Percentiles rank a stretch among this genome's conserved stretches.
Conservation (phyloP, 1,284 basidiomycete species). For the Pascua guehoae region DNA sequence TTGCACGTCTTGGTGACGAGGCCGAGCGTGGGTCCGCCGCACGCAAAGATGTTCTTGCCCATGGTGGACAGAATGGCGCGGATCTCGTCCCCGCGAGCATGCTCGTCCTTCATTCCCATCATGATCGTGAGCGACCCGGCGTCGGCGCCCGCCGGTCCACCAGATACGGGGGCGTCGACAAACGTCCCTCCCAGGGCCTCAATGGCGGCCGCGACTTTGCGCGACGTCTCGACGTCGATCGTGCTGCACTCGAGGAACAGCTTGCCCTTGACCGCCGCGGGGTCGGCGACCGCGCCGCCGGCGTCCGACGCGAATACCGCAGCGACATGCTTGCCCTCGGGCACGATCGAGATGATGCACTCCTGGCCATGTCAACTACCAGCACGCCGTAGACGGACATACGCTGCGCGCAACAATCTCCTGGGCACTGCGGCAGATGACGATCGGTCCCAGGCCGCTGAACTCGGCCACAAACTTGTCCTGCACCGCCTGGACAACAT, state of each 20-base stretch:
- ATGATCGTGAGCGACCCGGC: constrained; percentile 8
- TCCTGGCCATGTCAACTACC: neutral
- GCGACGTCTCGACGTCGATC: constrained; percentile 8
- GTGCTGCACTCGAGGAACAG: constrained; percentile 11
- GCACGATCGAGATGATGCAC: constrained; percentile 8
- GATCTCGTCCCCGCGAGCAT: constrained; percentile 2
- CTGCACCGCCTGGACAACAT: constrained; percentile 1
- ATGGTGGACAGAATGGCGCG: neutral
- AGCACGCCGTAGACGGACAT: neutral
- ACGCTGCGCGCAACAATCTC: constrained; percentile 4
- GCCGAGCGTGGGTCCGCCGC: constrained; percentile 11
- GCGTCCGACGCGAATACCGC: neutral
- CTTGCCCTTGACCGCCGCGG: constrained; percentile 2
- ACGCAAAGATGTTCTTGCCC: constrained; percentile 10
- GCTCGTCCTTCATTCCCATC: constrained; percentile 2
- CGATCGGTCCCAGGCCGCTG: neutral
- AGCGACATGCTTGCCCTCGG: constrained; percentile 7
- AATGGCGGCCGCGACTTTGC: neutral
- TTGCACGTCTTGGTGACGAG: constrained; percentile 11
- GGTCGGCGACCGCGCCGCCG: neutral
- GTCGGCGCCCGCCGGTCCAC: constrained; percentile 4
- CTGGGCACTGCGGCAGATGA: neutral
- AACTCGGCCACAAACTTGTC: neutral
- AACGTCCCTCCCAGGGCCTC: neutral
- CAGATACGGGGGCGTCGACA: constrained; percentile 14